A percentile compares a stretch with the other conserved stretches of the same genome.
Evolutionary conservation across 2,329 filamentous ascomycete species (phyloP).

Genomic region (Thielaviopsis musarum): DNA sequence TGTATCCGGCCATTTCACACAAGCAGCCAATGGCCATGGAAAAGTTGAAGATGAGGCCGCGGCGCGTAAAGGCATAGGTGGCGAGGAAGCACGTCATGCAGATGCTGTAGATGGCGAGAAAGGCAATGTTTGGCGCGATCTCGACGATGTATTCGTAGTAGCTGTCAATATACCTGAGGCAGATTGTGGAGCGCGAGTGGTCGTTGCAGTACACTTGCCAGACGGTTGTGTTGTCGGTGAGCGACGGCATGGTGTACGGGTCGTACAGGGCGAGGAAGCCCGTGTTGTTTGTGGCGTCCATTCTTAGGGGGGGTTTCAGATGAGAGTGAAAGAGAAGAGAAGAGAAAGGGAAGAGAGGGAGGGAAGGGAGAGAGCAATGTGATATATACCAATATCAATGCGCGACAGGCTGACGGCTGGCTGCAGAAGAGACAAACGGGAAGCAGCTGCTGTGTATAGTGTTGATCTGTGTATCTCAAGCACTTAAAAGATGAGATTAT

Average conservation of each 20-base stretch:
- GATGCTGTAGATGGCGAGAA: slow-evolving; percentile 32
- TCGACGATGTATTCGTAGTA: slow-evolving; percentile 38
- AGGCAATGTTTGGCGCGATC: slow-evolving; percentile 34
- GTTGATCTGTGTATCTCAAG: no score
- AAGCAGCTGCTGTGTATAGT: not conserved
- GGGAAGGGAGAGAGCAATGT: not conserved
- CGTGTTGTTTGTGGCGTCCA: not conserved
- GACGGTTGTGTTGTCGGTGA: not conserved
- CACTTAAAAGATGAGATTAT: no score
- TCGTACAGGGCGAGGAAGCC: slow-evolving; percentile 8
- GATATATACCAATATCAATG: not conserved
- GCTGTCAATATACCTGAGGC: slow-evolving; percentile 17
- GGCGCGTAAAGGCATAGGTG: slow-evolving; percentile 26
- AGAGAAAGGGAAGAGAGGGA: not conserved
- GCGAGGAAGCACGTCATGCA: slow-evolving; percentile 26
- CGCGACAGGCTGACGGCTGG: not conserved
- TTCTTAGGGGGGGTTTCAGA: not conserved
- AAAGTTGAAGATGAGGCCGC: slow-evolving; percentile 32
- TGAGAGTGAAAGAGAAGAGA: not conserved
- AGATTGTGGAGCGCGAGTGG: slow-evolving; percentile 17
- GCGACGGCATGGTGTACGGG: slow-evolving; percentile 1
- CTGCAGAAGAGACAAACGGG: not conserved
- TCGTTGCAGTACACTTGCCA: slow-evolving; percentile 16
- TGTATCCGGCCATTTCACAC: slow-evolving; percentile 45
- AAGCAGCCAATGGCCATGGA: slow-evolving; percentile 37